Percentiles rank a stretch among this genome's conserved stretches.
phyloP scores from a whole-genome alignment of 2,329 filamentous ascomycete species.

The Colletotrichum sp. region DNA sequence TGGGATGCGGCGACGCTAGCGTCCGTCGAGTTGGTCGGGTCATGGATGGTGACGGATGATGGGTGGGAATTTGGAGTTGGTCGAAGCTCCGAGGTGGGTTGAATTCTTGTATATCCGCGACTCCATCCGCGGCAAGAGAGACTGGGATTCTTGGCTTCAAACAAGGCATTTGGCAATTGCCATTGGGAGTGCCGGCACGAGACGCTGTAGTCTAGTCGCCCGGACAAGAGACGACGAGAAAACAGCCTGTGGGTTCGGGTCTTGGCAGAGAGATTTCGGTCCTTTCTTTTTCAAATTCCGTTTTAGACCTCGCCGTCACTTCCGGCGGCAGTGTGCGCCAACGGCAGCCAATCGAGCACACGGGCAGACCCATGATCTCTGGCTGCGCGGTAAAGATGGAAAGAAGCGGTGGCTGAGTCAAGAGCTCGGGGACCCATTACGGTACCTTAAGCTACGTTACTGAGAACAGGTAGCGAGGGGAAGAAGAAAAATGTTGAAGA shows the following conservation, averaged over 20 bases:
- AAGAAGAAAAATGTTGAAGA: neutral
- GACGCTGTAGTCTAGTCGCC: neutral
- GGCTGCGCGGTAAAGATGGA: slow-evolving; percentile 5
- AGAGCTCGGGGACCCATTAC: neutral
- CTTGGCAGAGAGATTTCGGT: neutral
- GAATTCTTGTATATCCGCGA: slow-evolving; percentile 13
- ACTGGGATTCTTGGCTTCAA: neutral
- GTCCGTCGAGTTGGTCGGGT: neutral
- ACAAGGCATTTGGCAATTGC: neutral
- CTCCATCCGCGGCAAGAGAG: slow-evolving; percentile 5
- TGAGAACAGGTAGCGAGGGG: neutral
- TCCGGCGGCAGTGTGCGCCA: slow-evolving; percentile 13
- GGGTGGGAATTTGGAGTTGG: neutral
- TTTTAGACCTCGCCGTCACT: neutral
- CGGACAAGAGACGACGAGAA: neutral
- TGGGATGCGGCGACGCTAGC: neutral
- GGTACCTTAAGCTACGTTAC: neutral
- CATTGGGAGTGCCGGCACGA: neutral
- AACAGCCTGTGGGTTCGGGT: neutral
- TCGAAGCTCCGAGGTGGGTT: neutral
- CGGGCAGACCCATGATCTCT: neutral
- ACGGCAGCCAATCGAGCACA: slow-evolving; percentile 11
- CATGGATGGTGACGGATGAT: neutral
- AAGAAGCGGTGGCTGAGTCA: slow-evolving; percentile 1
- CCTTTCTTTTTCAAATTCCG: neutral